phyloP scores from a whole-genome alignment of 2,329 filamentous ascomycete genomes.

The Hawksworthiomyces lignivorus region DNA sequence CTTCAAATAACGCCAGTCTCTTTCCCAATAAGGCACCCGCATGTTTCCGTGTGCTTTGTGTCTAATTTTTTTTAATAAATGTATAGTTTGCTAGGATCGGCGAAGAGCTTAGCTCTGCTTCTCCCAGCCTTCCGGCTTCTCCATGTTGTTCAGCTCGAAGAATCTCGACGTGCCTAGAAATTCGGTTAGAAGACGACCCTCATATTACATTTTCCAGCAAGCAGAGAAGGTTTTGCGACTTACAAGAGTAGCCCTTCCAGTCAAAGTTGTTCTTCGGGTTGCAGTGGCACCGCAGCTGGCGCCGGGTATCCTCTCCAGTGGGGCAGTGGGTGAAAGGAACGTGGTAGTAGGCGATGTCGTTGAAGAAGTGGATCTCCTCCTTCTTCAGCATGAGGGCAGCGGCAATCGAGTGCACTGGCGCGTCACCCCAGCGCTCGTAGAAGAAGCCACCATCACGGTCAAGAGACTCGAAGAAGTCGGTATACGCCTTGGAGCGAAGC shows the following conservation, averaged over 20 bases:
- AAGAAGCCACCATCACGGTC: constrained; percentile 95
- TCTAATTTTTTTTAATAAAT: too few species aligned
- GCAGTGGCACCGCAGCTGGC: constrained; percentile 87
- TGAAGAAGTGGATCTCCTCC: constrained; percentile 95
- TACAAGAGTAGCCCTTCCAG: constrained; percentile 98
- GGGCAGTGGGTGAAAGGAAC: constrained; percentile 98
- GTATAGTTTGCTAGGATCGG: too few species aligned
- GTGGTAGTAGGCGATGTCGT: constrained; percentile 97
- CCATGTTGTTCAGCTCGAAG: constrained; percentile 73
- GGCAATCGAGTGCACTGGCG: constrained; percentile 95
- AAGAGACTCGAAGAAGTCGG: constrained; percentile 82
- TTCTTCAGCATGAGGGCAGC: constrained; percentile 81
- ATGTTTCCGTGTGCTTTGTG: too few species aligned
- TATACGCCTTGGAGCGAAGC: constrained; percentile 81
- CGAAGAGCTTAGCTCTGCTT: constrained; percentile 55
- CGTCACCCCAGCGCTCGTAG: constrained; percentile 86
- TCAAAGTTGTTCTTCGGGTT: constrained; percentile 97
- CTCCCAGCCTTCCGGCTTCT: constrained; percentile 82
- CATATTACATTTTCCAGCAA: too few species aligned
- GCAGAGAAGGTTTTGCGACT: constrained; percentile 34
- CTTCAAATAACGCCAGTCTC: not conserved
- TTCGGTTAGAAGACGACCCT: not conserved
- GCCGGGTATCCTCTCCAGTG: constrained; percentile 73
- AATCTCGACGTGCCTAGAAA: constrained; percentile 69
- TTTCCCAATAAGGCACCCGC: not conserved